These are phyloP conservation scores for Oenanthe sinensis DNA, from an alignment of 129 eudicot species.

Conservation along the genomic window DNA sequence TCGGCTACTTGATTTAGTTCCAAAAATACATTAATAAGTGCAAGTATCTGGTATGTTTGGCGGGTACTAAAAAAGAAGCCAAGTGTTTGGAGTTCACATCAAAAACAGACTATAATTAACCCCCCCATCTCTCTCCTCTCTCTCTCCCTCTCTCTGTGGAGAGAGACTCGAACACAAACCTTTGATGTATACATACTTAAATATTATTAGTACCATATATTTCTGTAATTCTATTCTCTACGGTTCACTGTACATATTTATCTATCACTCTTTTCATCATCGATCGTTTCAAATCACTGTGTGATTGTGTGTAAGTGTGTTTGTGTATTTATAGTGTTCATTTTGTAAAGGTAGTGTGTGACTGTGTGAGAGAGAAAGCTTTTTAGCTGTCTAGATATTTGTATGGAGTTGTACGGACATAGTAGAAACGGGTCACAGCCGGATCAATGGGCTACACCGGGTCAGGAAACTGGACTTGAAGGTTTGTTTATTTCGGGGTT, in stretches of 20 bases:
- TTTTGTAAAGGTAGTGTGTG: not conserved
- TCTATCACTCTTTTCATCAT: not conserved
- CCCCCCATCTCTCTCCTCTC: not conserved
- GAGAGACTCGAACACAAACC: not conserved
- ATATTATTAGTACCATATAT: not conserved
- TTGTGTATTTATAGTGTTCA: not conserved
- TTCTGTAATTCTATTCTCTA: not conserved
- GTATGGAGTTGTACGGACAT: constrained; percentile 86
- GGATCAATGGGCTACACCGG: constrained; percentile 60
- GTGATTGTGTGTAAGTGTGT: not conserved
- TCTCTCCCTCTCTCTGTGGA: not conserved
- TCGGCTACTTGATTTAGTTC: not conserved
- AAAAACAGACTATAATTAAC: not conserved
- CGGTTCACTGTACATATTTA: not conserved
- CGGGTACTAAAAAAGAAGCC: constrained; percentile 7
- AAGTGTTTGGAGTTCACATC: not conserved
- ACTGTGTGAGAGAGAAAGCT: not conserved
- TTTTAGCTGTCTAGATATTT: constrained; percentile 13
- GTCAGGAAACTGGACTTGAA: constrained; percentile 51
- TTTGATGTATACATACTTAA: not conserved
- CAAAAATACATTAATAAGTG: not conserved
- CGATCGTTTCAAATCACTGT: not conserved
- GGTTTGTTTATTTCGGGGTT: constrained; percentile 31
- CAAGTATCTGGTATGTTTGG: not conserved
- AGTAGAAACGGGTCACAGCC: constrained; percentile 29